A percentile compares a stretch with the other conserved stretches of the same genome.
phyloP scores from a whole-genome alignment of 2,329 filamentous ascomycete genomes.

The Cercospora nicotianae region DNA sequence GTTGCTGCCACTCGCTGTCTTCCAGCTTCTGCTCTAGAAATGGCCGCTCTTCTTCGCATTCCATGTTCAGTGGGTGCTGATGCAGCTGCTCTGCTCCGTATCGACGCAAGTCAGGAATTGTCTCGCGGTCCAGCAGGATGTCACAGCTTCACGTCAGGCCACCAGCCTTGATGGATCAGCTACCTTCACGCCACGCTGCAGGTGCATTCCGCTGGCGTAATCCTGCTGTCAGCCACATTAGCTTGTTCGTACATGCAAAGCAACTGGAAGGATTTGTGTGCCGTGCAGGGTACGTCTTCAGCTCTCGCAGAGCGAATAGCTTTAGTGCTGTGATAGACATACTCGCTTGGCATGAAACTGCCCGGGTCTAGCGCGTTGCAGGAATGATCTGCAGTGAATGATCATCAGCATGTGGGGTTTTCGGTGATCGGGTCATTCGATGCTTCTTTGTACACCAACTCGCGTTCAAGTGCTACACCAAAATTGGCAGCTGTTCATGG shows the following conservation, averaged over 20 bases:
- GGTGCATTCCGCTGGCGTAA: constrained; percentile 2
- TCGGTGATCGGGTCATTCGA: not conserved
- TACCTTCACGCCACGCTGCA: constrained; percentile 2
- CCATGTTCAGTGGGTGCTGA: not conserved
- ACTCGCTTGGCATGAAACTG: not conserved
- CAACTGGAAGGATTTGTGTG: not conserved
- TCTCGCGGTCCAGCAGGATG: not conserved
- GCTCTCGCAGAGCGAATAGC: not conserved
- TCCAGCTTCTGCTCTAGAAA: constrained; percentile 6
- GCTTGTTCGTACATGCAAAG: constrained; percentile 5
- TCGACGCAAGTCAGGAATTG: not conserved
- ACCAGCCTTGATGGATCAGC: not conserved
- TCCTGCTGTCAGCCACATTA: constrained; percentile 5
- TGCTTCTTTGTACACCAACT: not conserved
- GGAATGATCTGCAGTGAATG: constrained; percentile 14
- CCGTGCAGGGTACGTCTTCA: not conserved
- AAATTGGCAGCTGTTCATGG: not conserved
- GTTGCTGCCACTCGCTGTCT: not conserved
- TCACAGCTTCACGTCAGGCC: constrained; percentile 4
- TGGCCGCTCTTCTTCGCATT: constrained; percentile 9
- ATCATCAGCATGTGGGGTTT: not conserved
- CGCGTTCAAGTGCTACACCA: not conserved
- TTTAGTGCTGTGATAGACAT: not conserved
- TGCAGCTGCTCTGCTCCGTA: not conserved
- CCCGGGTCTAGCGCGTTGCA: not conserved